Conservation (phyloP, 495 filamentous ascomycete species). For the Aeminium ludgeri region DNA sequence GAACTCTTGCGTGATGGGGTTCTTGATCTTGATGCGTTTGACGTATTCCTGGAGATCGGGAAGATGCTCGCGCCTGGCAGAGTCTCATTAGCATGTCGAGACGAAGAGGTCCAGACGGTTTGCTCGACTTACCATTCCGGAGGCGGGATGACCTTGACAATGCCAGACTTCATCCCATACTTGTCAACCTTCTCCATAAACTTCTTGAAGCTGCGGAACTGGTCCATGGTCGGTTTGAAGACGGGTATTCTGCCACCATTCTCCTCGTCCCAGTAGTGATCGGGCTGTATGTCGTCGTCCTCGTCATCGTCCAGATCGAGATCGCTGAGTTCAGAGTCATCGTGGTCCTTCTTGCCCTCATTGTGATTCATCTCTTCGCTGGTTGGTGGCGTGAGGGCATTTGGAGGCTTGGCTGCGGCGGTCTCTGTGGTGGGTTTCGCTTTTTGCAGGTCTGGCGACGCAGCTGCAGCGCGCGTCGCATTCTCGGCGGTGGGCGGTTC, state of each 20-base stretch:
- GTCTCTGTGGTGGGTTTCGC: slow-evolving; percentile 10
- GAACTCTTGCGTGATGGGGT: slow-evolving; percentile 95
- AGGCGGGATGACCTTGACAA: slow-evolving; percentile 88
- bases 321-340: slow-evolving; percentile 26
- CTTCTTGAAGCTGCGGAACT: slow-evolving; percentile 78
- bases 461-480: neutral
- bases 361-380: slow-evolving; percentile 22
- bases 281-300: slow-evolving; percentile 56
- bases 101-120: no score
- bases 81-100: neutral
- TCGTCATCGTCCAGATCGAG: slow-evolving; percentile 31
- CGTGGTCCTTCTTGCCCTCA: slow-evolving; percentile 21
- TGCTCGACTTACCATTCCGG: slow-evolving; percentile 57
- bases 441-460: slow-evolving; percentile 4
- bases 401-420: slow-evolving; percentile 1
- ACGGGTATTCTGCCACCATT: slow-evolving; percentile 61
- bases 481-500: neutral
- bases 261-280: slow-evolving; percentile 60
- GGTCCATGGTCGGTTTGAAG: slow-evolving; percentile 87
- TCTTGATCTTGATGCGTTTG: slow-evolving; percentile 82
- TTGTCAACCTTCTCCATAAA: slow-evolving; percentile 79
- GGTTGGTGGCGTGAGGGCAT: slow-evolving; percentile 27
- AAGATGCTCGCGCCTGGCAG: slow-evolving; percentile 47
- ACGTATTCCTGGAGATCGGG: slow-evolving; percentile 66
- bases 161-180: slow-evolving; percentile 93